These are phyloP conservation scores for Tuber melanosporum DNA, from an alignment of 495 filamentous ascomycete species.

Conservation along the genomic window DNA sequence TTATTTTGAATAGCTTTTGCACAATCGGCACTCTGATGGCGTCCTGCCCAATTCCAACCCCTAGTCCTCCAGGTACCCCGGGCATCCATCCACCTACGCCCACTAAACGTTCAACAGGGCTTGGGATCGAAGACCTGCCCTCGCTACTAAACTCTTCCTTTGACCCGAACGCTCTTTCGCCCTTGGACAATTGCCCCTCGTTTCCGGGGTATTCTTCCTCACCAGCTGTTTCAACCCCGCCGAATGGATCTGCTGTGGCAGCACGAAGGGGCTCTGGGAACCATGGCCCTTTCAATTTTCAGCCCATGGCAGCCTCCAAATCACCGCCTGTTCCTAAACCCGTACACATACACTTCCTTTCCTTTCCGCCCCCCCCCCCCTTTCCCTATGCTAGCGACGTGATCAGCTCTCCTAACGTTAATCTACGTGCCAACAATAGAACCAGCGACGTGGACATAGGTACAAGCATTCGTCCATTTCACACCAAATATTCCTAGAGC, in stretches of 20 bases:
- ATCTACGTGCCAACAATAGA: conserved; percentile 51
- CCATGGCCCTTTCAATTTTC: conserved; percentile 80
- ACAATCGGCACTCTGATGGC: neutral
- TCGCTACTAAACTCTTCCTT: conserved; percentile 15
- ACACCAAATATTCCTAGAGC: conserved; percentile 94
- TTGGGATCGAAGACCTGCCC: conserved; percentile 23
- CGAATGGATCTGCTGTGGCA: conserved; percentile 44
- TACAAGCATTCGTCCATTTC: conserved; percentile 97
- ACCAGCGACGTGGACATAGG: conserved; percentile 88
- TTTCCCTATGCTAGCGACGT: conserved; percentile 7
- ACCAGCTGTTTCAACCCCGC: conserved; percentile 43
- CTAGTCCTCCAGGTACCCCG: conserved; percentile 24
- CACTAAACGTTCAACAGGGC: conserved; percentile 36
- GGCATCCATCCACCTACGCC: conserved; percentile 27
- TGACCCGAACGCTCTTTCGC: conserved; percentile 24
- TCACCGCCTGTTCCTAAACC: conserved; percentile 66
- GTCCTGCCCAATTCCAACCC: conserved; percentile 10
- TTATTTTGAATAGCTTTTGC: neutral
- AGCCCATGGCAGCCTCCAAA: conserved; percentile 71
- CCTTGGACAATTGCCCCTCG: conserved; percentile 16
- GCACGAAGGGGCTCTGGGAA: conserved; percentile 46
- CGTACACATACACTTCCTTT: conserved; percentile 48
- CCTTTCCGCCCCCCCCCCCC: neutral
- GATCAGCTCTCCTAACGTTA: conserved; percentile 43
- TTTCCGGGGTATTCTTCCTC: conserved; percentile 39